phyloP scores from a whole-genome alignment of 176 grass and related monocot genomes.

The Cocos nucifera region DNA sequence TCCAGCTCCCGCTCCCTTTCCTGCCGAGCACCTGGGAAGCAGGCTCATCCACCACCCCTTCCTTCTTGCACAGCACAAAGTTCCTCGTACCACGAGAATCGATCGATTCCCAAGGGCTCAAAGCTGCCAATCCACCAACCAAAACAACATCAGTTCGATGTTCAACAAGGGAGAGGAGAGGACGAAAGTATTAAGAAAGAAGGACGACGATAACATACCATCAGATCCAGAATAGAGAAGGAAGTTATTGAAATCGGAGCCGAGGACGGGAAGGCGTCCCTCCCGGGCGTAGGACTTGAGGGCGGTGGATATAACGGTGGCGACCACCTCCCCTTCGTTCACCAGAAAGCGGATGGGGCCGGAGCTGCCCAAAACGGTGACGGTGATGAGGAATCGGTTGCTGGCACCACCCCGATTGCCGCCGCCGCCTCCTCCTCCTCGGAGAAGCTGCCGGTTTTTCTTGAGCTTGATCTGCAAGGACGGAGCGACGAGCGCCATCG shows the following conservation, averaged over 20 bases:
- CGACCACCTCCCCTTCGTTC: slow-evolving; percentile 46
- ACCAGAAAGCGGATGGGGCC: slow-evolving; percentile 60
- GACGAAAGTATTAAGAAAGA: too few relatives aligned
- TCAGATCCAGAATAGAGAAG: slow-evolving; percentile 61
- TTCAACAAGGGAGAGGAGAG: neutral
- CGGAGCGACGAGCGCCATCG: slow-evolving; percentile 15
- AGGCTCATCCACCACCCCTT: neutral
- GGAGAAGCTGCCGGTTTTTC: slow-evolving; percentile 6
- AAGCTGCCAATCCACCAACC: slow-evolving; percentile 16
- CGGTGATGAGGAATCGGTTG: slow-evolving; percentile 43
- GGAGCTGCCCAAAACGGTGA: slow-evolving; percentile 69
- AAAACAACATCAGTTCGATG: neutral
- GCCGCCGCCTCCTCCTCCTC: slow-evolving; percentile 4
- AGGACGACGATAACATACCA: slow-evolving; percentile 19
- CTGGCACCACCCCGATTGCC: neutral
- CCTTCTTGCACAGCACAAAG: slow-evolving; percentile 60
- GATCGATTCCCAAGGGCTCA: slow-evolving; percentile 34
- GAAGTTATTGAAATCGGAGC: slow-evolving; percentile 36
- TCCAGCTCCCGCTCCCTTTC: slow-evolving; percentile 38
- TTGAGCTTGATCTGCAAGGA: slow-evolving; percentile 33
- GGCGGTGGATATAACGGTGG: slow-evolving; percentile 31
- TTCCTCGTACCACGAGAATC: slow-evolving; percentile 47
- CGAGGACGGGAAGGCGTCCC: slow-evolving; percentile 58
- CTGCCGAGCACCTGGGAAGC: slow-evolving; percentile 9
- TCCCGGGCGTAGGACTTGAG: slow-evolving; percentile 54